phyloP scores from a whole-genome alignment of 768 basidiomycete genomes.

The Phylloporus rhodoxanthus region DNA sequence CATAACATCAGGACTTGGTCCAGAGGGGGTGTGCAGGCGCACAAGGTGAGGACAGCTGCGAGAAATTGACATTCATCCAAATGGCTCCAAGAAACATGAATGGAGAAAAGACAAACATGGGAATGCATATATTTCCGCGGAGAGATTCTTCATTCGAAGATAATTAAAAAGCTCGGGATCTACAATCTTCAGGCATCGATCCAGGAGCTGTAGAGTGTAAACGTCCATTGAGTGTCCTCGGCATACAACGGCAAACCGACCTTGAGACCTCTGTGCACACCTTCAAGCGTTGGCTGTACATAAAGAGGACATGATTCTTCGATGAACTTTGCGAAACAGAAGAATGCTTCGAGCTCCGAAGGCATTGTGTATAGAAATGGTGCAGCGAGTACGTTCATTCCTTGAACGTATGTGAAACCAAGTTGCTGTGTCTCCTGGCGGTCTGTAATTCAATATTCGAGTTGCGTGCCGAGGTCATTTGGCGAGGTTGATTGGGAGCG shows the following conservation, averaged over 20 bases:
- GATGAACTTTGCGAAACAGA: slow-evolving; percentile 93
- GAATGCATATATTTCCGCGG: slow-evolving; percentile 96
- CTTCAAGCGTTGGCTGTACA: slow-evolving; percentile 92
- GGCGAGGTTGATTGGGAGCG: slow-evolving; percentile 7
- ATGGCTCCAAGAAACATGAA: background rate
- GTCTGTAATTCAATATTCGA: slow-evolving; percentile 38
- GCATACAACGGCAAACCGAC: slow-evolving; percentile 36
- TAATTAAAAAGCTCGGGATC: slow-evolving; percentile 81
- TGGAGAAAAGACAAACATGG: slow-evolving; percentile 58
- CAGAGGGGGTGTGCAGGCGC: slow-evolving; percentile 94
- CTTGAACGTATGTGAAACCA: slow-evolving; percentile 95
- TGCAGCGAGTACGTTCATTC: slow-evolving; percentile 98
- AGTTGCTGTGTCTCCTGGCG: slow-evolving; percentile 72
- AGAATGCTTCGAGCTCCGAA: slow-evolving; percentile 97
- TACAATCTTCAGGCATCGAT: slow-evolving; percentile 86
- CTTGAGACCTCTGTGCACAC: slow-evolving; percentile 91
- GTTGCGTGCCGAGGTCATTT: background rate
- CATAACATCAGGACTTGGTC: slow-evolving; percentile 92
- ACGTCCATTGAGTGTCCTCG: background rate
- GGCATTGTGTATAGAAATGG: slow-evolving; percentile 98
- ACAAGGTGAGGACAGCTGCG: slow-evolving; percentile 85
- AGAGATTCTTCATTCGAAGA: slow-evolving; percentile 84
- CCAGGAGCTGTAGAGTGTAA: slow-evolving; percentile 60
- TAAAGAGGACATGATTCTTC: slow-evolving; percentile 94
- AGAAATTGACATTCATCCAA: slow-evolving; percentile 1